A percentile compares a stretch with the other conserved stretches of the same genome.
Conservation (phyloP, 495 filamentous ascomycete genomes). For the Neurospora sp. region DNA sequence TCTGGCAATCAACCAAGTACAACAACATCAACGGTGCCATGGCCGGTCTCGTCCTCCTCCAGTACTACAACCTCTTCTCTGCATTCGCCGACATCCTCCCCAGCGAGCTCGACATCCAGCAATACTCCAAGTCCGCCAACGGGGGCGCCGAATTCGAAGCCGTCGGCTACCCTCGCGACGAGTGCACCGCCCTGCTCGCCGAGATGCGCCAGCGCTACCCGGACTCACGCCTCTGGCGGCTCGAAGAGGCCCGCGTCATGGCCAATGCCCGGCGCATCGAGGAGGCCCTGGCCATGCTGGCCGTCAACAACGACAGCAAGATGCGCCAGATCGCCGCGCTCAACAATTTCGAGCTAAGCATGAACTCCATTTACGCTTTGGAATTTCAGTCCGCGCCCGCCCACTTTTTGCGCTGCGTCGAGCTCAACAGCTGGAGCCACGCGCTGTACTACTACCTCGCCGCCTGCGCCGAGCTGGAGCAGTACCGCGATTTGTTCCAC, state of each 20-base stretch:
- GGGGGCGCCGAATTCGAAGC: constrained; percentile 28
- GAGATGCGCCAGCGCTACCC: constrained; percentile 73
- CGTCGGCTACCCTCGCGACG: constrained; percentile 61
- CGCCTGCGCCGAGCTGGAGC: constrained; percentile 62
- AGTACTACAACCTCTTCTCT: constrained; percentile 79
- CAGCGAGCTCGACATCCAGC: constrained; percentile 39
- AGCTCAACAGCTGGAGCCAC: constrained; percentile 86
- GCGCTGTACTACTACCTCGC: constrained; percentile 86
- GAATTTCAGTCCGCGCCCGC: constrained; percentile 59
- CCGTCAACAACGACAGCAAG: constrained; percentile 47
- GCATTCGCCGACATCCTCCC: constrained; percentile 84
- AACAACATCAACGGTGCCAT: constrained; percentile 86
- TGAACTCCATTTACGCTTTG: constrained; percentile 72
- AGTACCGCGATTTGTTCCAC: constrained; percentile 56
- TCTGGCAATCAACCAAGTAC: constrained; percentile 87
- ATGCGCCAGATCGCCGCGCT: constrained; percentile 80
- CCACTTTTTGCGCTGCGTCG: constrained; percentile 67
- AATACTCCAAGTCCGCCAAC: constrained; percentile 23
- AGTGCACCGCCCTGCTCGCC: constrained; percentile 55
- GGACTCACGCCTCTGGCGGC: constrained; percentile 72
- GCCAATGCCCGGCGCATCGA: constrained; percentile 56
- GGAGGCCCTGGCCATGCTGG: constrained; percentile 56
- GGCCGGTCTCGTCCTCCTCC: constrained; percentile 68
- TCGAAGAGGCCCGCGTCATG: constrained; percentile 80
- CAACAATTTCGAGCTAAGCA: constrained; percentile 71